Evolutionary conservation across 176 grass and related monocot genomes (phyloP).

Genomic region (Themeda triandra): DNA sequence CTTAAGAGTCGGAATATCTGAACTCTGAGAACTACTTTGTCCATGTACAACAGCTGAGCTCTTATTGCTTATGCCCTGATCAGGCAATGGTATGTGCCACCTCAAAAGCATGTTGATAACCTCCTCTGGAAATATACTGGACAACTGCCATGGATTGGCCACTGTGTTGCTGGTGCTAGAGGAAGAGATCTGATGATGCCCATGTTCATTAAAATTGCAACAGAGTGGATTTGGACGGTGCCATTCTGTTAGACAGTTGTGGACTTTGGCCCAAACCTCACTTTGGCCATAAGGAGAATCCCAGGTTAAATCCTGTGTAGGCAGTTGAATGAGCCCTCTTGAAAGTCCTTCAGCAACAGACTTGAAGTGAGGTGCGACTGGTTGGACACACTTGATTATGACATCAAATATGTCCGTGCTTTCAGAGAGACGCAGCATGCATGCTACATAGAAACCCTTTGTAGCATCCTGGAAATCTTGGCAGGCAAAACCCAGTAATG

Average conservation of each 20-base stretch:
- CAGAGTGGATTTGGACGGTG: conserved; percentile 17
- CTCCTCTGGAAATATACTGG: background rate
- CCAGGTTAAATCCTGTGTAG: conserved; percentile 24
- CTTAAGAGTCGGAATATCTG: background rate
- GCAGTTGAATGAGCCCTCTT: background rate
- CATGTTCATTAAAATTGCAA: background rate
- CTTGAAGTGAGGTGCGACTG: background rate
- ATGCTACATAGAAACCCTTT: background rate
- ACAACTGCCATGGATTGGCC: background rate
- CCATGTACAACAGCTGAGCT: background rate
- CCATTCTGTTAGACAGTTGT: background rate
- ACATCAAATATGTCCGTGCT: conserved; percentile 10
- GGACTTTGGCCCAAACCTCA: conserved; percentile 17
- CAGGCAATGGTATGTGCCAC: background rate
- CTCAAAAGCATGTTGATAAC: background rate
- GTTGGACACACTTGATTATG: background rate
- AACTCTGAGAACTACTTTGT: background rate
- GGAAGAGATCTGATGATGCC: background rate
- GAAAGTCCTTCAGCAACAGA: background rate
- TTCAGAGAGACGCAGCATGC: background rate
- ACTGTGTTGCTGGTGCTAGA: background rate
- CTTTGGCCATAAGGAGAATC: background rate
- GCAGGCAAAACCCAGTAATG: background rate
- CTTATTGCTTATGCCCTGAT: background rate
- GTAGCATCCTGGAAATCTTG: background rate